phyloP scores from a whole-genome alignment of 257 asterid genomes.

The Capsicum rhomboideum region DNA sequence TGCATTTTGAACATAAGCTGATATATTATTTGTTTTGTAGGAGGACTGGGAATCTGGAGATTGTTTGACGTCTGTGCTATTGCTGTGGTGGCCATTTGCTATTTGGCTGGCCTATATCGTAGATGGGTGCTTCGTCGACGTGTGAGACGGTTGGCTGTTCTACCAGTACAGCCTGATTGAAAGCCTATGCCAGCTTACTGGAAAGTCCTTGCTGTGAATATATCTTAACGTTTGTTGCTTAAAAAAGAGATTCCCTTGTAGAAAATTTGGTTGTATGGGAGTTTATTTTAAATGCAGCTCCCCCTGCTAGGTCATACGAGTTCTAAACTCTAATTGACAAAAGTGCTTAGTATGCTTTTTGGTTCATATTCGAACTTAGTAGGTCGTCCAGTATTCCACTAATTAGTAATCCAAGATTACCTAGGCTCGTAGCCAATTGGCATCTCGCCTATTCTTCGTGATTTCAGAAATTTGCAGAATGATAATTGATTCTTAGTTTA shows the following conservation, averaged over 20 bases:
- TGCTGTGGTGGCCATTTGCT: constrained; percentile 15
- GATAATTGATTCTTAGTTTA: not conserved
- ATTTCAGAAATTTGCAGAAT: not conserved
- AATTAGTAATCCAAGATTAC: not conserved
- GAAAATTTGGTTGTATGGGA: not conserved
- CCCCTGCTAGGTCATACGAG: not conserved
- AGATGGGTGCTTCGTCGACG: constrained; percentile 30
- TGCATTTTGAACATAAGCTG: not conserved
- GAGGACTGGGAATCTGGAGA: constrained; percentile 44
- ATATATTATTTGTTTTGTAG: constrained; percentile 15
- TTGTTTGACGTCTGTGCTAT: constrained; percentile 34
- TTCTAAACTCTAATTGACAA: not conserved
- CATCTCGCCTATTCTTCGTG: not conserved
- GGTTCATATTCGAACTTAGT: not conserved
- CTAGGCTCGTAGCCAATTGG: not conserved
- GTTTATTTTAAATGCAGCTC: not conserved
- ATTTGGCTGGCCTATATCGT: constrained; percentile 22
- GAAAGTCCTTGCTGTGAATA: not conserved
- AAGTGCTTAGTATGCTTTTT: not conserved
- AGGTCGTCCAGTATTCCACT: not conserved
- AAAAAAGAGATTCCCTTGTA: not conserved
- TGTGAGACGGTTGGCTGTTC: constrained; percentile 21
- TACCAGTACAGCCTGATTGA: constrained; percentile 6
- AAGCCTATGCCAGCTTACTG: not conserved
- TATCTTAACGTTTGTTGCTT: not conserved